Evolutionary conservation across 352 stramenopile species (phyloP).

Genomic region (Phytophthora macrochlamydospora): DNA sequence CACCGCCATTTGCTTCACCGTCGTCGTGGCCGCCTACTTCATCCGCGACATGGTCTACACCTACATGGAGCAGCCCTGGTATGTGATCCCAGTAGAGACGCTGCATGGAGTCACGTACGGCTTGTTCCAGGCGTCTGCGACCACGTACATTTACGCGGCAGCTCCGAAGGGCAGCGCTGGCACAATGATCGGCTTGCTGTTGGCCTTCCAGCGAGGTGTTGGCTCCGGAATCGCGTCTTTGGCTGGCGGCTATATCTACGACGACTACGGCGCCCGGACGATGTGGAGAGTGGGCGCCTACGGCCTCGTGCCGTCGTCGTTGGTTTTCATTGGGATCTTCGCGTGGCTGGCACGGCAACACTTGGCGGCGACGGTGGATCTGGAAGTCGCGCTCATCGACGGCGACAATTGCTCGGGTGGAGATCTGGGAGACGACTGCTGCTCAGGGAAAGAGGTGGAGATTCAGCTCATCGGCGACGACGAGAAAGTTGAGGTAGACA

Average conservation of each 20-base stretch:
- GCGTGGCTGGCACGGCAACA: background rate
- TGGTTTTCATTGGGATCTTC: slow-evolving; percentile 14
- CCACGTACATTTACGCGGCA: slow-evolving; percentile 52
- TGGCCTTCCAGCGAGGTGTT: slow-evolving; percentile 53
- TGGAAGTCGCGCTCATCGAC: background rate
- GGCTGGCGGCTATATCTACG: slow-evolving; percentile 55
- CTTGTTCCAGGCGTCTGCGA: slow-evolving; percentile 43
- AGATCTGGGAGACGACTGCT: too few relatives aligned
- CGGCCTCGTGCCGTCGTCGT: slow-evolving; percentile 25
- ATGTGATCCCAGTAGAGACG: slow-evolving; percentile 51
- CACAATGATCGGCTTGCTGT: slow-evolving; percentile 57
- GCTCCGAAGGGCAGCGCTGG: slow-evolving; percentile 39
- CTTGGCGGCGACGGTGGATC: background rate
- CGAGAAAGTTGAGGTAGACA: too few relatives aligned
- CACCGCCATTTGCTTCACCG: slow-evolving; percentile 40
- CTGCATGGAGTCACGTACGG: slow-evolving; percentile 57
- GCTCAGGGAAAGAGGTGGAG: too few relatives aligned
- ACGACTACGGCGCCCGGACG: slow-evolving; percentile 41
- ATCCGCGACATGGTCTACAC: slow-evolving; percentile 51
- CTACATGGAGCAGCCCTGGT: slow-evolving; percentile 55
- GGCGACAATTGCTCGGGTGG: background rate
- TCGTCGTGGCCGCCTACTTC: slow-evolving; percentile 48
- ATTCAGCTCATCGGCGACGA: too few relatives aligned
- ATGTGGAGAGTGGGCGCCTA: slow-evolving; percentile 55
- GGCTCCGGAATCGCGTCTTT: slow-evolving; percentile 47